Evolutionary conservation across 2,329 filamentous ascomycete species (phyloP), one percentile per base, ranked within the genome.

Genomic region (Pyrenochaeta sp.): DNA sequence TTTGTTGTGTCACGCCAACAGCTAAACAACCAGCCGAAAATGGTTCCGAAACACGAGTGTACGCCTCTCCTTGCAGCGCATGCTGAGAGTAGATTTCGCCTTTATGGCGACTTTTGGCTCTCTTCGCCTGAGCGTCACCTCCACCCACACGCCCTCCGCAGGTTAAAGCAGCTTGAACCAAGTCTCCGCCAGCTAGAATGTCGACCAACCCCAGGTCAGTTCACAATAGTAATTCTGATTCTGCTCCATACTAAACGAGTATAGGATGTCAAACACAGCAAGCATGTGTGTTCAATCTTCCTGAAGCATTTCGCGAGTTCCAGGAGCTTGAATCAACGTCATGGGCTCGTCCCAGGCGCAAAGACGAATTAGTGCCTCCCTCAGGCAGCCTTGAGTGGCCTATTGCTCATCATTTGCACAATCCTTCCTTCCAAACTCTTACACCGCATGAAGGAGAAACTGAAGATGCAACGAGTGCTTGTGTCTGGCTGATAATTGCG

Each of bases 391-490:
- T 39, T 7, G 14, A 18, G 20, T 39, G 36, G 36, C 18, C 36
- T 18, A 39, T 39, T 18, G 36, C 36, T 14, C 36, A 39, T 39
- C 20, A 39, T 39, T 23, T 39, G 20, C 36, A 39, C 18, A 39
- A 39, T 39, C 36, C 36, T 14, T 39, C 36, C 36, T 39, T 39
- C 10, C 36, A 39, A 39, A 39, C 36, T 14, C 36, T 39, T 11
- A 39, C 36, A 39, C 36, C 36, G 14, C 36, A 39, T 39, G 36
- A 39, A 20, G 36, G 20, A 39, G 36, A 39, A 39, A 39, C 36
- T 6, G 36, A 39, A 39, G 36, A 39, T 23, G 36, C 36, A 23
- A 39, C 18, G 18, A 39, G 18, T 21, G 21, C 36, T 20, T 39
- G 36, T 23, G n/a, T 21, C 36, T 39, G 36, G 36, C 21, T 39